Conservation (phyloP, 495 filamentous ascomycete genomes). For the Penicillium herquei region DNA sequence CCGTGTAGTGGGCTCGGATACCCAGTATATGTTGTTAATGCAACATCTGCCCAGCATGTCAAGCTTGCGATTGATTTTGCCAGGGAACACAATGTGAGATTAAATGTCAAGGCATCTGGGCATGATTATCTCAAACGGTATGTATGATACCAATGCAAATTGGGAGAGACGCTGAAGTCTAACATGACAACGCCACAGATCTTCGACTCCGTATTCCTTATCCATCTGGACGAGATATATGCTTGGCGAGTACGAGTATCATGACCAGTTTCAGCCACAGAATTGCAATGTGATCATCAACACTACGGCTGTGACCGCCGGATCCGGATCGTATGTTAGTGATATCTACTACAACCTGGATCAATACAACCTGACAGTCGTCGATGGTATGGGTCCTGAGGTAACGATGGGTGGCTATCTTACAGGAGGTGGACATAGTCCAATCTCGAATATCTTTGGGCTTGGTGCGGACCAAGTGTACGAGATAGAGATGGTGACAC, state of each 20-base stretch:
- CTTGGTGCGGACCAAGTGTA: background rate
- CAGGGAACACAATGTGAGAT: background rate
- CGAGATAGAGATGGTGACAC: background rate
- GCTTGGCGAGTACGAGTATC: background rate
- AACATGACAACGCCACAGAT: background rate
- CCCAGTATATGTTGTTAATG: background rate
- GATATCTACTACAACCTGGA: background rate
- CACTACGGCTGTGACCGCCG: background rate
- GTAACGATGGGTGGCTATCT: background rate
- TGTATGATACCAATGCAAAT: background rate
- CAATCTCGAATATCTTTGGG: background rate
- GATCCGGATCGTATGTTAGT: background rate
- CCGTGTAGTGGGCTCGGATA: background rate
- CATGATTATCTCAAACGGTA: background rate
- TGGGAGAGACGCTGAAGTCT: background rate
- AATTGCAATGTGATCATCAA: background rate
- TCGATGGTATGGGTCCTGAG: background rate
- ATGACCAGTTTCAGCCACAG: background rate
- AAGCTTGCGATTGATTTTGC: background rate
- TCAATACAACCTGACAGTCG: background rate
- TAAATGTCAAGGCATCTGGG: background rate
- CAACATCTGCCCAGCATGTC: background rate
- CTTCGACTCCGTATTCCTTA: background rate
- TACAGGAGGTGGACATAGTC: background rate
- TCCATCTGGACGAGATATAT: background rate